Conservation (phyloP, 2,329 filamentous ascomycete species). For the Orbilia quercus region DNA sequence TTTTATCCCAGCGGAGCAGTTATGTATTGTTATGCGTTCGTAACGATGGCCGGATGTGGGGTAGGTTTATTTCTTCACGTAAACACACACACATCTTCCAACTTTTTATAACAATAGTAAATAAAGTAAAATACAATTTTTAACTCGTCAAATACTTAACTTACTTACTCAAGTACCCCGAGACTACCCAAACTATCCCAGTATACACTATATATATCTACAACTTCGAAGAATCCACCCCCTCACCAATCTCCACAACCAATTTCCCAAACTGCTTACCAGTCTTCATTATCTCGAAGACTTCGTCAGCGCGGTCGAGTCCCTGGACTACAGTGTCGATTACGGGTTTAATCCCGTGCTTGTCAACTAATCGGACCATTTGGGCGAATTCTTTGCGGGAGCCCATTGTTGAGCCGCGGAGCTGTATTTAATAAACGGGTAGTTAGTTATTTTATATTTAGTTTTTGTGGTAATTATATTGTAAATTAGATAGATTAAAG, state of each 20-base stretch:
- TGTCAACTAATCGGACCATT: slow-evolving; percentile 82
- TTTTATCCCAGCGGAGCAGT: too few relatives aligned
- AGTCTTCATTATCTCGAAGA: slow-evolving; percentile 89
- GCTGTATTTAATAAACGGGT: slow-evolving; percentile 57
- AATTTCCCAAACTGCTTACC: slow-evolving; percentile 92
- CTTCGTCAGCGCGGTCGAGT: slow-evolving; percentile 78
- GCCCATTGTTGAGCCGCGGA: slow-evolving; percentile 89
- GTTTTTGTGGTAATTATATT: too few relatives aligned
- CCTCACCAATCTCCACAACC: slow-evolving; percentile 65
- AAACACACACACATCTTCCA: too few relatives aligned
- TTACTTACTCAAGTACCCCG: too few relatives aligned
- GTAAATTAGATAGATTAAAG: too few relatives aligned
- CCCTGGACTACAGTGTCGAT: slow-evolving; percentile 80
- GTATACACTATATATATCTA: too few relatives aligned
- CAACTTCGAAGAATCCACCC: slow-evolving; percentile 41
- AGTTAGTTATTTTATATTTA: neutral
- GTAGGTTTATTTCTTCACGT: too few relatives aligned
- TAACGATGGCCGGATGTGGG: neutral
- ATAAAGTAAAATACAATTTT: too few relatives aligned
- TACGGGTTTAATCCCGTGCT: slow-evolving; percentile 79
- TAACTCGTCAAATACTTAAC: too few relatives aligned
- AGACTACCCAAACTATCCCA: too few relatives aligned
- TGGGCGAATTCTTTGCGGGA: slow-evolving; percentile 88
- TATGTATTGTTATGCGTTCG: too few relatives aligned
- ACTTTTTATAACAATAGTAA: too few relatives aligned